phyloP scores from a whole-genome alignment of 352 stramenopile species.

The Globisporangium uncinulatum region DNA sequence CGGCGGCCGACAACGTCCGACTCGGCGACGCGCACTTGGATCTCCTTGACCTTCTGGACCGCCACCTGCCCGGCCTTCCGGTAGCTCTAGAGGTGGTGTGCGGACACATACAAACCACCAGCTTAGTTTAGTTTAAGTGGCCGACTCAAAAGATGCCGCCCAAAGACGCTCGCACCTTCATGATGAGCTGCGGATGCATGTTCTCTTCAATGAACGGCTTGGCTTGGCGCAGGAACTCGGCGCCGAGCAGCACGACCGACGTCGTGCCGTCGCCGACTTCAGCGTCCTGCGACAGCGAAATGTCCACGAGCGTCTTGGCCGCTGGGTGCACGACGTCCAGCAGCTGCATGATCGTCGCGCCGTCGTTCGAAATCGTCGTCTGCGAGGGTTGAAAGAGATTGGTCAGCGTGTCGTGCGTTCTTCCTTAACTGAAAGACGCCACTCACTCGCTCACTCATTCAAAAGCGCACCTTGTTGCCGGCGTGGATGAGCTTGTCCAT shows the following conservation, averaged over 20 bases:
- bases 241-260: constrained; percentile 95
- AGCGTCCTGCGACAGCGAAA: constrained; percentile 91
- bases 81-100: constrained; percentile 40
- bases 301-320: constrained; percentile 98
- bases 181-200: constrained; percentile 91
- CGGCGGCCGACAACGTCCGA: constrained; percentile 70
- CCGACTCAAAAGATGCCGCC: too few species aligned
- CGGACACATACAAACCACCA: neutral
- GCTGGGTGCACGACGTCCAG: constrained; percentile 98
- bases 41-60: constrained; percentile 81
- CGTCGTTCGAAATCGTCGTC: constrained; percentile 99
- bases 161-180: constrained; percentile 36
- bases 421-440: neutral
- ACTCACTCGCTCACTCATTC: neutral
- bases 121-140: too few species aligned
- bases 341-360: constrained; percentile 98
- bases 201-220: constrained; percentile 99
- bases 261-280: constrained; percentile 94
- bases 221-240: constrained; percentile 95
- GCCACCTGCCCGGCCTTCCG: constrained; percentile 80
- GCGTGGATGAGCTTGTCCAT: constrained; percentile 99
- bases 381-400: constrained; percentile 2
- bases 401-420: neutral
- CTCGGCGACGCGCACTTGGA: constrained; percentile 79
- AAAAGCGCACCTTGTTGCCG: constrained; percentile 43